phyloP scores from a whole-genome alignment of 2,329 filamentous ascomycete species.

The Alternaria infectoria region DNA sequence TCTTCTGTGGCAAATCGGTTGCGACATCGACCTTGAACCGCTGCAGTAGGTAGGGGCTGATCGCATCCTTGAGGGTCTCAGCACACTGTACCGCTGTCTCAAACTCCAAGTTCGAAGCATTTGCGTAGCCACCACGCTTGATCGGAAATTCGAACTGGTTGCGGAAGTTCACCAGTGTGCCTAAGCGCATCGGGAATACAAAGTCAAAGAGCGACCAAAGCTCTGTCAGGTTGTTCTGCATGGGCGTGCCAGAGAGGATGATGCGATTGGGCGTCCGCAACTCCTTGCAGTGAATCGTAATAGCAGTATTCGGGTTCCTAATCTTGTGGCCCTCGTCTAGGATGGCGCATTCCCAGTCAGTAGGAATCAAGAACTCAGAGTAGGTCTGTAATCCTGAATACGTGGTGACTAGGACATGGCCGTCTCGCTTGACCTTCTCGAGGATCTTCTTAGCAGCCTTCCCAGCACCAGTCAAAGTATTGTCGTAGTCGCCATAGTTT shows the following conservation, averaged over 20 bases:
- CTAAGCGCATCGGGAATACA: conserved; percentile 93
- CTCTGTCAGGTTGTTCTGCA: conserved; percentile 96
- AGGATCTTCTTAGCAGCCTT: conserved; percentile 81
- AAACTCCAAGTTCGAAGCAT: conserved; percentile 91
- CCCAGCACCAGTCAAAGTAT: conserved; percentile 60
- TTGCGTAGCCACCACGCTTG: conserved; percentile 89
- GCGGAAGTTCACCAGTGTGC: conserved; percentile 88
- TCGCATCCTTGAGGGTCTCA: conserved; percentile 89
- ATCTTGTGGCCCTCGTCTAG: conserved; percentile 99
- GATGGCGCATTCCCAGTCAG: conserved; percentile 92
- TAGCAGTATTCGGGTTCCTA: conserved; percentile 91
- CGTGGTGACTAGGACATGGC: conserved; percentile 93
- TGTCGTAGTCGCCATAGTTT: conserved; percentile 54
- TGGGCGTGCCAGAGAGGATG: conserved; percentile 93
- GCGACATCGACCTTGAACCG: conserved; percentile 94
- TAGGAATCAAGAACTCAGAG: conserved; percentile 77
- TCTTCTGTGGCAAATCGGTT: conserved; percentile 92
- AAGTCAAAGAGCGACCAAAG: conserved; percentile 98
- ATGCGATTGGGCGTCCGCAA: conserved; percentile 86
- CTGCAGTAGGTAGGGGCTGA: conserved; percentile 91
- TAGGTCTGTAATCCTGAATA: conserved; percentile 97
- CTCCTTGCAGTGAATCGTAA: conserved; percentile 95
- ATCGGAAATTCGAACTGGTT: conserved; percentile 95
- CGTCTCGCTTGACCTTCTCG: conserved; percentile 78
- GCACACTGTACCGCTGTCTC: conserved; percentile 95